Base-by-base conservation (phyloP, 345 rosid species). In the Theobroma cacao region DNA sequence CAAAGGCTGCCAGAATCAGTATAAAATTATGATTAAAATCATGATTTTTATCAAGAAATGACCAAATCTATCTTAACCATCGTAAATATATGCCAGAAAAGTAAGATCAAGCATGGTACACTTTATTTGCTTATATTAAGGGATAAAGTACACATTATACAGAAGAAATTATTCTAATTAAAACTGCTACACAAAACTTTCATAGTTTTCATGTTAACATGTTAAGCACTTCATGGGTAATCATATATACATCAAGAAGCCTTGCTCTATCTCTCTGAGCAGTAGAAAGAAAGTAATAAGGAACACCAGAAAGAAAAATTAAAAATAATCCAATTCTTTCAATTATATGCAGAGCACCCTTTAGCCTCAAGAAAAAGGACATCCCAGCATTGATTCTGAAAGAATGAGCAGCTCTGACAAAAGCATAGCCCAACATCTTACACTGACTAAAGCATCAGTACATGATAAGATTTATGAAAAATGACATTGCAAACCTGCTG, bases 401-500 rank as follows among this genome's bases (percentile, higher is more conserved):
- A 70, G n/a, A 69, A 69, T 69, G 30, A 41, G 17, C 24, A 45
- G 40, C 10, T 70, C 26, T 3, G 10, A 7, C 12, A 70, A 69
- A 70, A 26, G n/a, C 31, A 68, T 26, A 26, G 24, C 20, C 0
- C 1, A 48, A 38, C 20, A 52, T 43, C 48, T 40, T 75, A 45
- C 9, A 63, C 58, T 28, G 59, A 50, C 59, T 12, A 61, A 30
- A 26, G 24, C 53, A 26, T 1, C 24, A 74, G 55, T 24, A 9
- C 40, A 24, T 33, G 18, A 28, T 13, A 26, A 10, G 8, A 55
- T 11, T 43, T 18, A 12, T 24, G 45, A 11, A 55, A 41, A 72
- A 43, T 31, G 41, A 41, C 31, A 55, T 18, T 73, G 48, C 85
- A 77, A 72, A 94, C 99, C 99, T 94, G 92, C 91, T 94, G 89